Percentiles rank a stretch among this genome's conserved stretches.
Evolutionary conservation across 139 green algal genomes (phyloP).

Genomic region (Penium margaritaceum): DNA sequence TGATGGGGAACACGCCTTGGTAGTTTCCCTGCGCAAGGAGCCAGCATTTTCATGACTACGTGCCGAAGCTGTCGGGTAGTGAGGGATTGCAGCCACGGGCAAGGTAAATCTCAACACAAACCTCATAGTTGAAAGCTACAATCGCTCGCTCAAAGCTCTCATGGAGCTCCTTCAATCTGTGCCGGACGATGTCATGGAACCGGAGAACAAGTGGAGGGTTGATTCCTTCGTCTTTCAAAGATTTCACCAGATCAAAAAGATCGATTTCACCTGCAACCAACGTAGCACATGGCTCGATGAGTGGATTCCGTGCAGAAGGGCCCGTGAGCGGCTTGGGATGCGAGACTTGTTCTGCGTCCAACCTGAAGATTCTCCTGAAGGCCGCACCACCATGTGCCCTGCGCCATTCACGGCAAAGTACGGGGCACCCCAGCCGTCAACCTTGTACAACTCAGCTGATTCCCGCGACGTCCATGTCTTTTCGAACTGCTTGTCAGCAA

Average conservation of each 20-base stretch:
- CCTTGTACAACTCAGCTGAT: slow-evolving; percentile 32
- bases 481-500: too few species aligned
- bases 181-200: slow-evolving; percentile 48
- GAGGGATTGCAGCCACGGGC: background rate
- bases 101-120: slow-evolving; percentile 10
- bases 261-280: slow-evolving; percentile 34
- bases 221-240: slow-evolving; percentile 16
- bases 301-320: background rate
- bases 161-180: slow-evolving; percentile 45
- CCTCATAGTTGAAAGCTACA: slow-evolving; percentile 39
- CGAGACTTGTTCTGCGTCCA: background rate
- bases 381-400: slow-evolving; percentile 39
- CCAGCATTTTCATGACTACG: background rate
- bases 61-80: background rate
- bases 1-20: slow-evolving; percentile 62
- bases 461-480: slow-evolving; percentile 35
- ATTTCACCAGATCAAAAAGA: slow-evolving; percentile 43
- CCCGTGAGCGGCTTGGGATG: background rate
- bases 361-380: slow-evolving; percentile 6
- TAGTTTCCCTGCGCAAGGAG: slow-evolving; percentile 24
- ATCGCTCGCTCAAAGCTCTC: slow-evolving; percentile 48
- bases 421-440: slow-evolving; percentile 47
- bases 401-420: slow-evolving; percentile 47
- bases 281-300: background rate
- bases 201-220: slow-evolving; percentile 45